phyloP scores from a whole-genome alignment of 495 filamentous ascomycete genomes.

The Penicillium ochrochloron region DNA sequence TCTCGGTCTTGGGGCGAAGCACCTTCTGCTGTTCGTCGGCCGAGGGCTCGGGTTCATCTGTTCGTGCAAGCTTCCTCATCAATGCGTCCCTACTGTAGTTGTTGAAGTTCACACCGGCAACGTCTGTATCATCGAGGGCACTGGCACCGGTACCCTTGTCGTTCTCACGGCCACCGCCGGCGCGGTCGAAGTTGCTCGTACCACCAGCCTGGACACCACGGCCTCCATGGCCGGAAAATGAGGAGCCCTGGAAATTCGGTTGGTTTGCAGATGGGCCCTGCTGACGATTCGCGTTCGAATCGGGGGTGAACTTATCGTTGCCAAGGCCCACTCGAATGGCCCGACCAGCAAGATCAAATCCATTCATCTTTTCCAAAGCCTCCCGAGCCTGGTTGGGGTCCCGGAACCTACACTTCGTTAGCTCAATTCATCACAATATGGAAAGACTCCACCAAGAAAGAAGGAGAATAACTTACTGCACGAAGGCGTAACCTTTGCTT shows the following conservation, averaged over 20 bases:
- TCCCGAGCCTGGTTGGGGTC: conserved; percentile 90
- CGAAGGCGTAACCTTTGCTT: conserved; percentile 96
- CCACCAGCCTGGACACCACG: conserved; percentile 84
- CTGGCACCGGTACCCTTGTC: conserved; percentile 91
- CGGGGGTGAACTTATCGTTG: conserved; percentile 99
- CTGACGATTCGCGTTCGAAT: conserved; percentile 93
- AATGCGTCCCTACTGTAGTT: conserved; percentile 97
- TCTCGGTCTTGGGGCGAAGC: conserved; percentile 78
- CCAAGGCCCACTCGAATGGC: conserved; percentile 98
- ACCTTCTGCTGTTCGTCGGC: conserved; percentile 70
- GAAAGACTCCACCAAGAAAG: not conserved
- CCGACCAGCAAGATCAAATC: conserved; percentile 96
- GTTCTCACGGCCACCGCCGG: conserved; percentile 84
- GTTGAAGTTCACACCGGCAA: conserved; percentile 98
- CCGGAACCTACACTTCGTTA: conserved; percentile 68
- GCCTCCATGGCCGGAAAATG: conserved; percentile 90
- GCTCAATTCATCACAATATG: conserved; percentile 11
- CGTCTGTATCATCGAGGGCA: conserved; percentile 96
- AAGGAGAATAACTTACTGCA: conserved; percentile 74
- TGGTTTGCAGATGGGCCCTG: conserved; percentile 72
- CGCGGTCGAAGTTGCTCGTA: conserved; percentile 85
- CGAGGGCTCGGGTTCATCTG: conserved; percentile 77
- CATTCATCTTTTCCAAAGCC: conserved; percentile 98
- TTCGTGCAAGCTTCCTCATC: conserved; percentile 97
- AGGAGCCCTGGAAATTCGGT: conserved; percentile 87